phyloP scores from a whole-genome alignment of 164 flowering plant genomes.

The Vitis labrusca region DNA sequence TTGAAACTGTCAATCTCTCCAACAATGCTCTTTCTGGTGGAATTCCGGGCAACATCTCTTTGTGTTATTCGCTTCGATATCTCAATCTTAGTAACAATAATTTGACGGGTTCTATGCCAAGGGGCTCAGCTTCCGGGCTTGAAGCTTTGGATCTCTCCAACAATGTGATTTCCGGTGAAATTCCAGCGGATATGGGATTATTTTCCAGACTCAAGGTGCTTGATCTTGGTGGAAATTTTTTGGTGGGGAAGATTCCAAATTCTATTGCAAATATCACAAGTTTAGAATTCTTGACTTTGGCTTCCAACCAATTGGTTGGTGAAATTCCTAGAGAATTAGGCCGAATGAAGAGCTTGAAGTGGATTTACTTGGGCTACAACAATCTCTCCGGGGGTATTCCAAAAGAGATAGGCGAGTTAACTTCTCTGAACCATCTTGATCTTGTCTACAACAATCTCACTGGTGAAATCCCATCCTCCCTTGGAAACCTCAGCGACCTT shows the following conservation, averaged over 20 bases:
- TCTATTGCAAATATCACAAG: constrained; percentile 37
- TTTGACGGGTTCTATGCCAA: constrained; percentile 58
- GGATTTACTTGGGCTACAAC: constrained; percentile 84
- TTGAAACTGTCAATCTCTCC: constrained; percentile 56
- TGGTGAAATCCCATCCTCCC: constrained; percentile 61
- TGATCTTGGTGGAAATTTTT: constrained; percentile 73
- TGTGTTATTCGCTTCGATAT: constrained; percentile 39
- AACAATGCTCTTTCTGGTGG: constrained; percentile 53
- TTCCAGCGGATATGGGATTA: constrained; percentile 42
- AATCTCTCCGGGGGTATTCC: constrained; percentile 78
- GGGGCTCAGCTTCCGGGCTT: constrained; percentile 31
- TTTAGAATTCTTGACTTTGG: constrained; percentile 51
- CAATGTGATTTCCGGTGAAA: constrained; percentile 59
- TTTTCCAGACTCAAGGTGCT: constrained; percentile 45
- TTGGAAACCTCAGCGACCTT: constrained; percentile 66
- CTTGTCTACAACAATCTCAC: constrained; percentile 80
- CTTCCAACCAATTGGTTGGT: constrained; percentile 64
- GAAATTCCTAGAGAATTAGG: constrained; percentile 54
- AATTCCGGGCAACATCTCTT: constrained; percentile 38
- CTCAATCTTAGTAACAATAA: constrained; percentile 81
- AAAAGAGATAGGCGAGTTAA: constrained; percentile 47
- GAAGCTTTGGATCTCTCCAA: constrained; percentile 61
- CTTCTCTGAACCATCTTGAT: constrained; percentile 70
- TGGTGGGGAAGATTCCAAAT: constrained; percentile 54
- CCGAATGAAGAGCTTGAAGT: constrained; percentile 51